Percentiles rank a stretch among this genome's conserved stretches.
These are phyloP conservation scores for Daedalea quercina DNA, from an alignment of 768 basidiomycete genomes.

Conservation along the genomic window DNA sequence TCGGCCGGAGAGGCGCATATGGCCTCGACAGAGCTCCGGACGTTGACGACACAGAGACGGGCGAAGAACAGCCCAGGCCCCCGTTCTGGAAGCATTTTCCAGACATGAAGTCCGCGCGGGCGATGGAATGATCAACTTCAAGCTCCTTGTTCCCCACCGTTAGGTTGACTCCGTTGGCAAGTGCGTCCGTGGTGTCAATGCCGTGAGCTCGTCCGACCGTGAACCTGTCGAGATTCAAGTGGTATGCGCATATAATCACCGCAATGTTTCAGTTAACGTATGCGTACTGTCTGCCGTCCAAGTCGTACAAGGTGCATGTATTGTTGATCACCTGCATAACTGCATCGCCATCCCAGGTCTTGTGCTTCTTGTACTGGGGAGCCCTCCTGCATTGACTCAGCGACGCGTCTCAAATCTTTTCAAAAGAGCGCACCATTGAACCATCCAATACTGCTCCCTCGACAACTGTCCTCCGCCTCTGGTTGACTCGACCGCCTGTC, in stretches of 20 bases:
- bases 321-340: slow-evolving; percentile 45
- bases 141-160: slow-evolving; percentile 51
- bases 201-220: slow-evolving; percentile 41
- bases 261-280: not conserved
- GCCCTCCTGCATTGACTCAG: slow-evolving; percentile 40
- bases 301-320: slow-evolving; percentile 47
- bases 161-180: slow-evolving; percentile 34
- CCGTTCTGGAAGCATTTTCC: slow-evolving; percentile 54
- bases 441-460: slow-evolving; percentile 56
- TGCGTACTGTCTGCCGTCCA: slow-evolving; percentile 55
- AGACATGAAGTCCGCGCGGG: slow-evolving; percentile 50
- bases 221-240: slow-evolving; percentile 33
- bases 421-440: slow-evolving; percentile 67
- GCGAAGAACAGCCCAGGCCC: slow-evolving; percentile 8
- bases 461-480: slow-evolving; percentile 3
- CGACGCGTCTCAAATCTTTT: not conserved
- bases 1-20: slow-evolving; percentile 22
- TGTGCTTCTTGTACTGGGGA: slow-evolving; percentile 75
- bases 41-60: slow-evolving; percentile 13
- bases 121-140: slow-evolving; percentile 54
- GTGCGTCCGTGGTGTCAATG: slow-evolving; percentile 24
- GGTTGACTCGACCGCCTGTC: slow-evolving; percentile 12
- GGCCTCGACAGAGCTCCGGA: slow-evolving; percentile 26
- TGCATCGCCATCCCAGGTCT: slow-evolving; percentile 85
- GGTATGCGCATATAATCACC: not conserved